Evolutionary conservation across 192 early-diverging fungal genomes (phyloP).

Genomic region (Rhizophagus sp.): DNA sequence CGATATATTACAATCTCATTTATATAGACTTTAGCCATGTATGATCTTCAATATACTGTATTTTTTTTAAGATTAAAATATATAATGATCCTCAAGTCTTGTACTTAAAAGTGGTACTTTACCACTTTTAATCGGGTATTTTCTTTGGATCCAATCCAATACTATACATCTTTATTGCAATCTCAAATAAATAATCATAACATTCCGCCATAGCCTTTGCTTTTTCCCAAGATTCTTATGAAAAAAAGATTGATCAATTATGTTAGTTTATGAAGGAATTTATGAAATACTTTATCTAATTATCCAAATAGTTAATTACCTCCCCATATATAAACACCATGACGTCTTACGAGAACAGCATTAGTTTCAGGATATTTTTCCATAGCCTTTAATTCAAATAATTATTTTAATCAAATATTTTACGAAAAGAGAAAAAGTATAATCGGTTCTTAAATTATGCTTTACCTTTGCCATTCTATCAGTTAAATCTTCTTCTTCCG

Average conservation of each 20-base stretch:
- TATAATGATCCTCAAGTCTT: no score
- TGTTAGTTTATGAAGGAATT: neutral
- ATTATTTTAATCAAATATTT: neutral
- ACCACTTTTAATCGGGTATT: neutral
- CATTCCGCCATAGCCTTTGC: constrained; percentile 98
- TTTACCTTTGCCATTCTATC: constrained; percentile 75
- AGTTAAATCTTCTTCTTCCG: constrained; percentile 89
- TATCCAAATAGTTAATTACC: constrained; percentile 37
- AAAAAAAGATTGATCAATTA: neutral
- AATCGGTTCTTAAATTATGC: no score
- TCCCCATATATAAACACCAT: constrained; percentile 99
- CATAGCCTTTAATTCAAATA: constrained; percentile 64
- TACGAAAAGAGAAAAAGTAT: neutral
- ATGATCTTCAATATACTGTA: no score
- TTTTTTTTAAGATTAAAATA: no score
- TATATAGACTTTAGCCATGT: no score
- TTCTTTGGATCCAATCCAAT: constrained; percentile 76
- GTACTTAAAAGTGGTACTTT: no score
- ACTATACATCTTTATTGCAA: constrained; percentile 89
- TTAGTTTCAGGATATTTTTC: constrained; percentile 83
- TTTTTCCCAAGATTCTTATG: constrained; percentile 86
- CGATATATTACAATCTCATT: no score
- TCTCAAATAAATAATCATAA: constrained; percentile 98
- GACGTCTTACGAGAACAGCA: constrained; percentile 92
- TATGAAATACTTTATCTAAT: no score